Evolutionary conservation across 169 alveolate genomes (phyloP).

Genomic region (Eimeria necatrix): DNA sequence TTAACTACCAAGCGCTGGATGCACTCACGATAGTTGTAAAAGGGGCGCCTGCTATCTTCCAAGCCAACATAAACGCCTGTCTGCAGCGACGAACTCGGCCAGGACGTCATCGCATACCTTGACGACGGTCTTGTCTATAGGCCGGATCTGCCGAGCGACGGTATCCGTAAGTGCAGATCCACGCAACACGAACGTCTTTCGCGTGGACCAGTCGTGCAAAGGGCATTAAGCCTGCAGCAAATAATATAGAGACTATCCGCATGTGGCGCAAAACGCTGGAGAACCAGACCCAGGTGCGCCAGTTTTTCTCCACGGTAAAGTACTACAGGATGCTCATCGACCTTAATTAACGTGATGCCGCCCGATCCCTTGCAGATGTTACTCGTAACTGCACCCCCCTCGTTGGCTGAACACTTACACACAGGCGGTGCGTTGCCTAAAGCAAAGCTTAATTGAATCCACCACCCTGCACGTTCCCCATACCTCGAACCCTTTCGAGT

Average conservation of each 20-base stretch:
- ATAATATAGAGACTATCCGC: conserved; percentile 7
- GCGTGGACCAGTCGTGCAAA: background rate
- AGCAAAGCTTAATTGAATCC: background rate
- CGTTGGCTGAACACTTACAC: conserved; percentile 11
- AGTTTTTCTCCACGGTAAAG: background rate
- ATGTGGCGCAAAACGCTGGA: conserved; percentile 13
- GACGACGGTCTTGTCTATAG: background rate
- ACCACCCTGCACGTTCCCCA: conserved; percentile 38
- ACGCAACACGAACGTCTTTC: background rate
- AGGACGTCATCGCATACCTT: background rate
- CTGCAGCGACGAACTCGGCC: background rate
- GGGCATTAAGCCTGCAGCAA: background rate
- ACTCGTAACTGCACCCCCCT: background rate
- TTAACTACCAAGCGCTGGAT: too few relatives aligned
- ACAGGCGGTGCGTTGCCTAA: background rate
- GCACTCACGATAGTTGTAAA: background rate
- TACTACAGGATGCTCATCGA: conserved; percentile 13
- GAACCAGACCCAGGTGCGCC: conserved; percentile 39
- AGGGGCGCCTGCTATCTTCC: conserved; percentile 40
- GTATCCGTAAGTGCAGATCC: background rate
- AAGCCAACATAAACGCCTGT: background rate
- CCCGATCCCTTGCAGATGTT: background rate
- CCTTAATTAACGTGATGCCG: background rate
- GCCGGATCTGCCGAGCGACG: background rate
- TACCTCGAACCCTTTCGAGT: conserved; percentile 19